Evolutionary conservation across 257 asterid genomes (phyloP).

Genomic region (Solanum sitiens): DNA sequence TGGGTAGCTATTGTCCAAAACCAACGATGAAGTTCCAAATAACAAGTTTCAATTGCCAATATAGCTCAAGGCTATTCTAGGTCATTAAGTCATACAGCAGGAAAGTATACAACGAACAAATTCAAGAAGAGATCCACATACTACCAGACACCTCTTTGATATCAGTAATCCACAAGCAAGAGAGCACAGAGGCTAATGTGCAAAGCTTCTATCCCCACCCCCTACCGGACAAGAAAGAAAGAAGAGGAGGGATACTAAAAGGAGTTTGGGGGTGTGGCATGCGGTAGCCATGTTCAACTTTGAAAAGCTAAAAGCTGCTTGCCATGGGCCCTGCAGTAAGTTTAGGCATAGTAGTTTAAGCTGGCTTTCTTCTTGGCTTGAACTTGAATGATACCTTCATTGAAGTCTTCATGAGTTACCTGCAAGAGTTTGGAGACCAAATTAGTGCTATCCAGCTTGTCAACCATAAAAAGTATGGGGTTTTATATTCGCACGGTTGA

Average conservation of each 20-base stretch:
- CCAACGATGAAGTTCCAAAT: background rate
- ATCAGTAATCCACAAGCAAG: background rate
- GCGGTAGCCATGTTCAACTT: background rate
- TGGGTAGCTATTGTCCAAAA: background rate
- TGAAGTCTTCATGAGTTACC: conserved; percentile 96
- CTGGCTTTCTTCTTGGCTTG: conserved; percentile 92
- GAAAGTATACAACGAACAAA: background rate
- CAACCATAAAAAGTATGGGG: background rate
- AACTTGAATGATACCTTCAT: conserved; percentile 94
- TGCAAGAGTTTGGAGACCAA: background rate
- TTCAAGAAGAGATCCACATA: background rate
- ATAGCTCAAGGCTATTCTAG: background rate
- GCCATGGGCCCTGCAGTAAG: background rate
- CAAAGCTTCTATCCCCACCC: background rate
- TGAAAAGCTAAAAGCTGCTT: background rate
- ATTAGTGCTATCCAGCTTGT: background rate
- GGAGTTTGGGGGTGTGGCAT: background rate
- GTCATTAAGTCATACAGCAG: background rate
- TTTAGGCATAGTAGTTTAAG: conserved; percentile 74
- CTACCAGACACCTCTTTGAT: background rate
- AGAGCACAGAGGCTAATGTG: background rate
- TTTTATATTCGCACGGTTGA: background rate
- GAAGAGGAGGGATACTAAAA: background rate
- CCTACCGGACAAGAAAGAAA: background rate
- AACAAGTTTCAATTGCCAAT: background rate